These are phyloP conservation scores for Colletotrichum sp. DNA, from an alignment of 2,329 filamentous ascomycete genomes.

Conservation along the genomic window DNA sequence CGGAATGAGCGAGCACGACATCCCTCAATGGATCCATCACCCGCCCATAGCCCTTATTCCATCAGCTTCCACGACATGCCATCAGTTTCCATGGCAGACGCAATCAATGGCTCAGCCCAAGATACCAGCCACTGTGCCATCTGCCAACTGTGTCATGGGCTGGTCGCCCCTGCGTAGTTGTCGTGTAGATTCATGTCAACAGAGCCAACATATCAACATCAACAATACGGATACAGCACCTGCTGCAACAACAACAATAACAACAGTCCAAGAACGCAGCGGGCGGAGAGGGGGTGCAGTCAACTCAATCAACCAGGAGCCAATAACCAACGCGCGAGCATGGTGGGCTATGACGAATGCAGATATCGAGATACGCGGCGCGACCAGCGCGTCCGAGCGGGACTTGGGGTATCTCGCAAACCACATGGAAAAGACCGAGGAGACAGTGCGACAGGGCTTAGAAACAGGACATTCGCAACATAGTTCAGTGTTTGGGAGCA, in stretches of 20 bases:
- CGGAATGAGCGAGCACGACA: not conserved
- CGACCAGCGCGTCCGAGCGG: not conserved
- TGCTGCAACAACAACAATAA: not conserved
- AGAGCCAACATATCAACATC: conserved; percentile 1
- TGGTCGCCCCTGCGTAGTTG: not conserved
- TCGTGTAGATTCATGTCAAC: not conserved
- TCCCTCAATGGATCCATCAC: not conserved
- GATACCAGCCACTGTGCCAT: not conserved
- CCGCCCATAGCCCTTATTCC: not conserved
- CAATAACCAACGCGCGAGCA: not conserved
- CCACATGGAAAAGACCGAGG: not conserved
- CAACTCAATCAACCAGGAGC: not conserved
- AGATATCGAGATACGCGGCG: not conserved
- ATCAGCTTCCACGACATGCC: not conserved
- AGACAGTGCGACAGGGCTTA: not conserved
- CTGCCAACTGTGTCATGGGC: not conserved
- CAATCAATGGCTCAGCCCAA: not conserved
- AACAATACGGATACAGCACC: not conserved
- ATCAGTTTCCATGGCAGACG: not conserved
- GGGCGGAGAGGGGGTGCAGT: not conserved
- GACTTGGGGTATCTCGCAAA: not conserved
- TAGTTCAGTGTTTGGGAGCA: not conserved
- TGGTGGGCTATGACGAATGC: not conserved
- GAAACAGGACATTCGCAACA: not conserved
- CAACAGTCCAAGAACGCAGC: not conserved